Percentiles rank a stretch among this genome's conserved stretches.
Conservation (phyloP, 345 rosid genomes). For the Aethionema arabicum region DNA sequence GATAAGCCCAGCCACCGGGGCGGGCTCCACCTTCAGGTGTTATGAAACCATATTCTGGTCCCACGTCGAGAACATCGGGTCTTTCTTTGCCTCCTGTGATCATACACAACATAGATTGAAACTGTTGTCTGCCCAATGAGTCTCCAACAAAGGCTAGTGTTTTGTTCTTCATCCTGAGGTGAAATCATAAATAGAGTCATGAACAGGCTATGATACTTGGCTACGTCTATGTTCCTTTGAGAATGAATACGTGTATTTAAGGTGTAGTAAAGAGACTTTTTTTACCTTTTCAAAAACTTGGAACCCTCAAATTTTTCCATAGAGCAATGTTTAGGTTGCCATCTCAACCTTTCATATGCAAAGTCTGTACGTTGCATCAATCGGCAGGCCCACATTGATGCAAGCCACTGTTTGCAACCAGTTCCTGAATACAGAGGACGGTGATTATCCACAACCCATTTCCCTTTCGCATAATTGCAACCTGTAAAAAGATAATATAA, state of each 20-base stretch:
- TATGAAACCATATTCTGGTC: slow-evolving; percentile 55
- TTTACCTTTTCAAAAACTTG: slow-evolving; percentile 73
- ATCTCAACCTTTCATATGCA: slow-evolving; percentile 65
- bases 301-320: slow-evolving; percentile 74
- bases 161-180: slow-evolving; percentile 61
- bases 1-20: slow-evolving; percentile 79
- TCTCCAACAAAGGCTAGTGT: slow-evolving; percentile 89
- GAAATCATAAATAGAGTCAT: slow-evolving; percentile 19
- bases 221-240: not conserved
- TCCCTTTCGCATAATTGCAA: slow-evolving; percentile 84
- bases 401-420: slow-evolving; percentile 85
- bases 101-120: slow-evolving; percentile 87
- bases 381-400: slow-evolving; percentile 92
- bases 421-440: slow-evolving; percentile 79
- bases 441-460: slow-evolving; percentile 78
- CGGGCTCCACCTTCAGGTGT: slow-evolving; percentile 50
- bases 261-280: not conserved
- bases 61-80: slow-evolving; percentile 55
- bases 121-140: slow-evolving; percentile 82
- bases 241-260: slow-evolving; percentile 8
- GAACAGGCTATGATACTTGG: slow-evolving; percentile 17
- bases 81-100: slow-evolving; percentile 55
- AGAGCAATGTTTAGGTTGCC: slow-evolving; percentile 87
- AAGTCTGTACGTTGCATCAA: slow-evolving; percentile 85
- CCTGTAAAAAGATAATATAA: slow-evolving; percentile 39